These are phyloP conservation scores for Trametes maxima DNA, from an alignment of 768 basidiomycete genomes.

Conservation along the genomic window DNA sequence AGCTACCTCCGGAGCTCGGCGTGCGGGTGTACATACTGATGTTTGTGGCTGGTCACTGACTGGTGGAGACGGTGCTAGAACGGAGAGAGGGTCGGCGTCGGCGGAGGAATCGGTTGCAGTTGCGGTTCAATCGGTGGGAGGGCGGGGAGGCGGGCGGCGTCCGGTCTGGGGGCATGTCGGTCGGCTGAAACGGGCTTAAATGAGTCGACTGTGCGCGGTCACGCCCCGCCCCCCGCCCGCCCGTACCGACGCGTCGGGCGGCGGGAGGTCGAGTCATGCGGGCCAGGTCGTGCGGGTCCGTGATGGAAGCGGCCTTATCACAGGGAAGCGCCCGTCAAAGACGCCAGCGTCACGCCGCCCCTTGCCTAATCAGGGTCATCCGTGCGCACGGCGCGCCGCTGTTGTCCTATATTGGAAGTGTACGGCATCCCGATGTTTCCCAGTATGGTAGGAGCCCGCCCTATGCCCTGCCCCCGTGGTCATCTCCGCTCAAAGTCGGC, in stretches of 20 bases:
- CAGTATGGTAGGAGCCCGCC: conserved; percentile 6
- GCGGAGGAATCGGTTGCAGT: background rate
- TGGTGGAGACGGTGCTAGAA: background rate
- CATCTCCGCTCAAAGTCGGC: conserved; percentile 8
- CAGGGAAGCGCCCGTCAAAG: background rate
- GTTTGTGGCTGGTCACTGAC: background rate
- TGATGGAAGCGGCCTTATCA: conserved; percentile 17
- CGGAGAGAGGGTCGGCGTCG: background rate
- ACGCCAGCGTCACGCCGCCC: conserved; percentile 6
- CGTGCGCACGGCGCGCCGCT: background rate
- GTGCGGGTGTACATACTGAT: conserved; percentile 17
- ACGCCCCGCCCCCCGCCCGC: conserved; percentile 1
- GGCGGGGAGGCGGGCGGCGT: conserved; percentile 17
- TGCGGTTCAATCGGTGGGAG: conserved; percentile 4
- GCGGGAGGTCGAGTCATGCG: conserved; percentile 24
- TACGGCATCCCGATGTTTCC: conserved; percentile 3
- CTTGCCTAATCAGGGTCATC: conserved; percentile 7
- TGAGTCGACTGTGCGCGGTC: conserved; percentile 10
- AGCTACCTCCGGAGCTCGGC: conserved; percentile 14
- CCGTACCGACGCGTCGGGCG: conserved; percentile 13
- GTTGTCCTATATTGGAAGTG: background rate
- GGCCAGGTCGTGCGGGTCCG: conserved; percentile 4
- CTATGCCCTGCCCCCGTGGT: conserved; percentile 10
- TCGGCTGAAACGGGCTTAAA: conserved; percentile 18
- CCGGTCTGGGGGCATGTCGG: conserved; percentile 12